Conservation (phyloP, 257 asterid genomes). For the Jaltomata sinuosa region DNA sequence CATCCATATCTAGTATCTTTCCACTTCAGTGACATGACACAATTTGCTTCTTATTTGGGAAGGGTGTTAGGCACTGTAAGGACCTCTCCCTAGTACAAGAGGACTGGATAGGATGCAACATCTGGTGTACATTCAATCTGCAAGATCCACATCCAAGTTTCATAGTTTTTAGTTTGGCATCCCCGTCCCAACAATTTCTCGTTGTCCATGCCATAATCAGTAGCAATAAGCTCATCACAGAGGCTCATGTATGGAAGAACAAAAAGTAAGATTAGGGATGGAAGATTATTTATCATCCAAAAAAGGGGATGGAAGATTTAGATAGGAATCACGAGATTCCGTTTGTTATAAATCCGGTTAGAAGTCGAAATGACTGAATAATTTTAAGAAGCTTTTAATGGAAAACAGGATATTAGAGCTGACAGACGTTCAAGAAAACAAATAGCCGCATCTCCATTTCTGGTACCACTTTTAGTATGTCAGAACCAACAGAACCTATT, state of each 20-base stretch:
- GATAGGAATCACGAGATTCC: background rate
- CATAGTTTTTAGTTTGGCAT: background rate
- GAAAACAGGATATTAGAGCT: background rate
- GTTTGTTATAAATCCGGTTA: background rate
- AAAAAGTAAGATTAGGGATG: background rate
- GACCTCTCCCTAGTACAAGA: background rate
- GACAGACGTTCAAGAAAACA: background rate
- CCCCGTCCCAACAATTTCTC: background rate
- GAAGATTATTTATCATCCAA: background rate
- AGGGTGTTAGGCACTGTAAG: background rate
- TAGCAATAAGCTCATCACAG: background rate
- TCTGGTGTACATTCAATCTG: background rate
- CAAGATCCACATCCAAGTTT: background rate
- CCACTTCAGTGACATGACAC: background rate
- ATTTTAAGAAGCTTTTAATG: background rate
- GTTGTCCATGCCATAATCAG: background rate
- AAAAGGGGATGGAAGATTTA: background rate
- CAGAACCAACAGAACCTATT: background rate
- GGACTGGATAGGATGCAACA: background rate
- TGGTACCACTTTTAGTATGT: background rate
- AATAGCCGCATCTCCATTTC: background rate
- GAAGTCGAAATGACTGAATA: background rate
- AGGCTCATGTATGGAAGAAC: background rate
- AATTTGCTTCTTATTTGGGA: background rate
- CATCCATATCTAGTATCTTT: background rate